These are phyloP conservation scores for Russula earlei DNA, from an alignment of 768 basidiomycete genomes.

Conservation along the genomic window DNA sequence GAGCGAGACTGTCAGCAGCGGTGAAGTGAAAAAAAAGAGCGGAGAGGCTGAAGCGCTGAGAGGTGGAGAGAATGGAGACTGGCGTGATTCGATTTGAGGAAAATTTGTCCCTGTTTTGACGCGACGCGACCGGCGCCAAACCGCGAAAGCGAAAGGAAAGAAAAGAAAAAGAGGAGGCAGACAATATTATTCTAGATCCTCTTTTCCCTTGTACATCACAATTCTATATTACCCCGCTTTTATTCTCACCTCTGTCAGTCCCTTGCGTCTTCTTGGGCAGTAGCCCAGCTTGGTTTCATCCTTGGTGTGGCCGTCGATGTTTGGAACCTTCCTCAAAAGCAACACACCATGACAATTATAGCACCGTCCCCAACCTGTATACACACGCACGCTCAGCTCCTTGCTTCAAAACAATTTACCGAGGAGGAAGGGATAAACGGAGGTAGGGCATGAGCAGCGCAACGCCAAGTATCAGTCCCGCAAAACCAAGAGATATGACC, in stretches of 20 bases:
- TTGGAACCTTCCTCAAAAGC: conserved; percentile 8
- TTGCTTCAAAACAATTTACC: conserved; percentile 5
- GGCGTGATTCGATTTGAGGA: conserved; percentile 1
- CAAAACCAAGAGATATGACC: conserved; percentile 25
- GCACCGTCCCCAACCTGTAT: conserved; percentile 19
- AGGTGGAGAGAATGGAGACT: not conserved
- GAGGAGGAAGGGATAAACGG: conserved; percentile 11
- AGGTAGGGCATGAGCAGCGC: conserved; percentile 27
- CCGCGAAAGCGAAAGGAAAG: not conserved
- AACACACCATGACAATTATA: conserved; percentile 17
- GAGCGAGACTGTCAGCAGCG: not conserved
- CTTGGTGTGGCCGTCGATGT: not conserved
- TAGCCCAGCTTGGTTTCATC: not conserved
- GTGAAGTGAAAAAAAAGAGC: not conserved
- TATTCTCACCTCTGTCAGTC: conserved; percentile 1
- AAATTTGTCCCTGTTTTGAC: conserved; percentile 16
- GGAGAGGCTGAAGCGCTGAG: not conserved
- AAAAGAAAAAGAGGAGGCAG: not conserved
- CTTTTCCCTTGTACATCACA: conserved; percentile 6
- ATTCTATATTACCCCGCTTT: conserved; percentile 10
- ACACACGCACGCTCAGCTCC: conserved; percentile 15
- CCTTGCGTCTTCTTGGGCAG: not conserved
- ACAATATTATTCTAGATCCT: not conserved
- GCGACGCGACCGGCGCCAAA: not conserved
- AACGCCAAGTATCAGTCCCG: conserved; percentile 25